These are phyloP conservation scores for Yarrowia divulgata DNA, from an alignment of 805 yeast species.

Conservation along the genomic window DNA sequence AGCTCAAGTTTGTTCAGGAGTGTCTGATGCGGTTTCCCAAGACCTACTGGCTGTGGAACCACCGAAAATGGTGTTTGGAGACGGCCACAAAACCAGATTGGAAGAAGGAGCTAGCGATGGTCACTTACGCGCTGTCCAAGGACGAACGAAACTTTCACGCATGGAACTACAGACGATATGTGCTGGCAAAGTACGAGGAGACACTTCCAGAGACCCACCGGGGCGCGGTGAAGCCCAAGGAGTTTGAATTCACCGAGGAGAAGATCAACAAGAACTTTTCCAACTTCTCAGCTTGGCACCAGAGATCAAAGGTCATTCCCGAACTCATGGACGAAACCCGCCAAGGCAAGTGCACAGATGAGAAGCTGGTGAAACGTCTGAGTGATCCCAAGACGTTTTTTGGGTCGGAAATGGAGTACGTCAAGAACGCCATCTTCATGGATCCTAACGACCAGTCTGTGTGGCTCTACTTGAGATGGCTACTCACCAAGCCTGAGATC, in stretches of 20 bases:
- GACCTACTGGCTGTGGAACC: conserved; percentile 97
- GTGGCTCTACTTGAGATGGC: conserved; percentile 90
- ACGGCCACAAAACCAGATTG: conserved; percentile 63
- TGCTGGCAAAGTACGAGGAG: conserved; percentile 55
- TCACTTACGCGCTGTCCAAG: conserved; percentile 66
- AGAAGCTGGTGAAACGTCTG: conserved; percentile 41
- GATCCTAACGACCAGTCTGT: conserved; percentile 95
- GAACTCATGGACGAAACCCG: conserved; percentile 52
- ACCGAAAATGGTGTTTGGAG: conserved; percentile 81
- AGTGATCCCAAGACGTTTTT: conserved; percentile 53
- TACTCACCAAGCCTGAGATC: conserved; percentile 53
- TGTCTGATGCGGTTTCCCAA: conserved; percentile 77
- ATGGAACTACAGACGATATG: conserved; percentile 89
- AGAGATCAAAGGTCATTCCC: conserved; percentile 74
- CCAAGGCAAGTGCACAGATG: conserved; percentile 44
- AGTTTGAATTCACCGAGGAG: conserved; percentile 76
- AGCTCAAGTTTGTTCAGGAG: conserved; percentile 65
- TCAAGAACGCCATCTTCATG: conserved; percentile 85
- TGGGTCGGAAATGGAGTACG: conserved; percentile 65
- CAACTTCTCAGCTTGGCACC: conserved; percentile 96
- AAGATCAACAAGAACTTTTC: conserved; percentile 85
- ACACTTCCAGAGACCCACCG: conserved; percentile 42
- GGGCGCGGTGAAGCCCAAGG: conserved; percentile 53
- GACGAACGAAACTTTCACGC: conserved; percentile 94
- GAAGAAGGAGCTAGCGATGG: conserved; percentile 73